Evolutionary conservation across 495 filamentous ascomycete genomes (phyloP).

Genomic region (Jackrogersella multiformis): DNA sequence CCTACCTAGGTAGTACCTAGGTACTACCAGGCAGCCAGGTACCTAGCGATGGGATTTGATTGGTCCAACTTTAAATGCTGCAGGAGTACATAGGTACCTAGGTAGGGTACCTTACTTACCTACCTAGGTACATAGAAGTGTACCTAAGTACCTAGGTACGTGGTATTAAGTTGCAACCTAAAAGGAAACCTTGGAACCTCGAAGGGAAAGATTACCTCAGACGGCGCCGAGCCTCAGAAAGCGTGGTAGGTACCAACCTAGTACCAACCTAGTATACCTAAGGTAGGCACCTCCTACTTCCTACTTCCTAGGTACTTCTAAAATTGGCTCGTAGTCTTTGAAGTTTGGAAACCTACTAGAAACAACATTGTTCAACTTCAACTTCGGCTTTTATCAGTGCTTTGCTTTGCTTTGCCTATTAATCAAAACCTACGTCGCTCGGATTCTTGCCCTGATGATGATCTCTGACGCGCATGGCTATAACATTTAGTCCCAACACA

Average conservation of each 20-base stretch:
- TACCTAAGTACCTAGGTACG: too few species aligned
- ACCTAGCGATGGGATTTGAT: neutral
- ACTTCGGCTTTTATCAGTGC: neutral
- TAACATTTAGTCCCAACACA: neutral
- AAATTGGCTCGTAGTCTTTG: too few species aligned
- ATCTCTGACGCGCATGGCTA: constrained; percentile 29
- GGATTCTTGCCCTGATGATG: neutral
- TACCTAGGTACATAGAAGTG: too few species aligned
- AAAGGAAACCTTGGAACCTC: neutral
- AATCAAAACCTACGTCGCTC: neutral
- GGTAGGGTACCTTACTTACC: too few species aligned
- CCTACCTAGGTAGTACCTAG: neutral
- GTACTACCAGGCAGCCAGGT: neutral
- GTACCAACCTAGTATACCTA: too few species aligned
- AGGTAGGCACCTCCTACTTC: too few species aligned
- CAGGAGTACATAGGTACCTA: neutral
- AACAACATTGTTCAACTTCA: too few species aligned
- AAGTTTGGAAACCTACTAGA: too few species aligned
- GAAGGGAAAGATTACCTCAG: neutral
- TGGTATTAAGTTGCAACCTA: too few species aligned
- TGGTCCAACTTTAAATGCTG: neutral
- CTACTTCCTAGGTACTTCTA: too few species aligned
- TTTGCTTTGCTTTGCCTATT: neutral
- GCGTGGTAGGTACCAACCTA: too few species aligned
- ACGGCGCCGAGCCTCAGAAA: too few species aligned